phyloP scores from a whole-genome alignment of 495 filamentous ascomycete species.

The Neurospora sp. region DNA sequence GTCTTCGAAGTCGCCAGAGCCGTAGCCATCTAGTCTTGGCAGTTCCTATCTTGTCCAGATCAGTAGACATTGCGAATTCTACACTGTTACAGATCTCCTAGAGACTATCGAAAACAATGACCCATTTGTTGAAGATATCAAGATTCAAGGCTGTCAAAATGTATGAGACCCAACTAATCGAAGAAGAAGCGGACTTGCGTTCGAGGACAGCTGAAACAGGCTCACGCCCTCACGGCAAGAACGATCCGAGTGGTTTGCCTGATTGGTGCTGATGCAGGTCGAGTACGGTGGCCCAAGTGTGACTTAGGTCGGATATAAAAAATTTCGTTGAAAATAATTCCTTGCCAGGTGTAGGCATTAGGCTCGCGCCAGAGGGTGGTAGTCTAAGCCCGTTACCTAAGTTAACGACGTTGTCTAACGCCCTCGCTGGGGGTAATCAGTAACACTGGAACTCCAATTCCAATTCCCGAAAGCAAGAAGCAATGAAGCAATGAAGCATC shows the following conservation, averaged over 20 bases:
- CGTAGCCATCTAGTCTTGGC: not conserved
- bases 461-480: too few species aligned
- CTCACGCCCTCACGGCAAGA: not conserved
- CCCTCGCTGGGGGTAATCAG: too few species aligned
- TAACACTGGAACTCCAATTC: too few species aligned
- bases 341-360: too few species aligned
- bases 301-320: too few species aligned
- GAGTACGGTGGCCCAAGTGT: too few species aligned
- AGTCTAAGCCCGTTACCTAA: too few species aligned
- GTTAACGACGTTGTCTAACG: too few species aligned
- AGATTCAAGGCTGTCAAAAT: not conserved
- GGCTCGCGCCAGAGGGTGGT: too few species aligned
- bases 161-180: not conserved
- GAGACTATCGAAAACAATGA: not conserved
- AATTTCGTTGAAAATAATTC: too few species aligned
- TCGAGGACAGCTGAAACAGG: not conserved
- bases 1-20: not conserved
- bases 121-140: not conserved
- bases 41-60: not conserved
- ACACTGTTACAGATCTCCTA: not conserved
- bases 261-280: not conserved
- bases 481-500: too few species aligned
- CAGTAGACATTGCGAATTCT: not conserved
- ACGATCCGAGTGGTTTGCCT: not conserved
- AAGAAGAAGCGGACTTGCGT: not conserved